Evolutionary conservation across 371 early-diverging fungal genomes (phyloP).

Genomic region (Dichotomocladium elegans): DNA sequence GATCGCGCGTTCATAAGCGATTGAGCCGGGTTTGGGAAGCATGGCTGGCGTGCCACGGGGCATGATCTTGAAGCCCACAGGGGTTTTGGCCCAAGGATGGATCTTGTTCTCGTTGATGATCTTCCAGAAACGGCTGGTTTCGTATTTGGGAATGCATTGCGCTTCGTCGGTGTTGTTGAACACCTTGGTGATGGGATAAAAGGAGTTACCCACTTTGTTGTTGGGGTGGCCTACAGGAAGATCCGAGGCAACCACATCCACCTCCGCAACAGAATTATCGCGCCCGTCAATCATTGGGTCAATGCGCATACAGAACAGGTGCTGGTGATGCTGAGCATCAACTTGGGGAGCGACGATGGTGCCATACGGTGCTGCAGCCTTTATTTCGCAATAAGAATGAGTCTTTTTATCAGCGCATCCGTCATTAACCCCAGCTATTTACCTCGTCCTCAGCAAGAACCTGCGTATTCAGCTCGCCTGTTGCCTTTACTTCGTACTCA

Average conservation of each 20-base stretch:
- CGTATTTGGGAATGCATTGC: conserved; percentile 17
- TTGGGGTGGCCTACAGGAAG: conserved; percentile 41
- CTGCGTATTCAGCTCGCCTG: conserved; percentile 46
- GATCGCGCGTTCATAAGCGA: conserved; percentile 40
- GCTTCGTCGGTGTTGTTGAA: conserved; percentile 33
- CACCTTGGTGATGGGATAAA: conserved; percentile 20
- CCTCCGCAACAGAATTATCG: conserved; percentile 31
- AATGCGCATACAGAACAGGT: conserved; percentile 46
- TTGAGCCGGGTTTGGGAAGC: conserved; percentile 36
- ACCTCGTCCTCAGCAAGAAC: conserved; percentile 45
- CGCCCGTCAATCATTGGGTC: conserved; percentile 49
- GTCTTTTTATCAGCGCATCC: neutral
- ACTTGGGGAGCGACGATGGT: conserved; percentile 44
- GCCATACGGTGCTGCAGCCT: conserved; percentile 33
- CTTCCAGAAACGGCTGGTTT: conserved; percentile 35
- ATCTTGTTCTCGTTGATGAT: conserved; percentile 33
- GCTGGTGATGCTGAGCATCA: conserved; percentile 47
- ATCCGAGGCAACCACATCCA: conserved; percentile 23
- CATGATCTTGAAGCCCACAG: conserved; percentile 35
- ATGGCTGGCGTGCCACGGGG: conserved; percentile 29
- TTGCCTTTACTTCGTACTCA: conserved; percentile 51
- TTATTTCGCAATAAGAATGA: neutral
- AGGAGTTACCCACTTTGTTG: conserved; percentile 40
- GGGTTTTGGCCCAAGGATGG: conserved; percentile 34
- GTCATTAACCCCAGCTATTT: neutral